Evolutionary conservation across 2,329 filamentous ascomycete species (phyloP).

Genomic region (Diaporthe velutina): DNA sequence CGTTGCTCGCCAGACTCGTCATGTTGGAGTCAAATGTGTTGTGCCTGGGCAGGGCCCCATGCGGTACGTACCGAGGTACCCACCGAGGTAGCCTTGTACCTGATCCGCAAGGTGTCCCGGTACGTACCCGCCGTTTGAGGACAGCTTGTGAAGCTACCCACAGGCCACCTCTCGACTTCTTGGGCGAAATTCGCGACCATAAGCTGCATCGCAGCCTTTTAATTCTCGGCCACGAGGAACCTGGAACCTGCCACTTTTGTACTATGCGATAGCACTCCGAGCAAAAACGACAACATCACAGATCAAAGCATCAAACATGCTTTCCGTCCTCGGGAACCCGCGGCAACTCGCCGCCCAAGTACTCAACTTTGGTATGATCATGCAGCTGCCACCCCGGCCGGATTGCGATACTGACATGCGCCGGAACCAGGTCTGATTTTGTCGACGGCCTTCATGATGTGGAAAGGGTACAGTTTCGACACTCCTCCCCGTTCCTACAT

Average conservation of each 20-base stretch:
- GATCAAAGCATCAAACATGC: slow-evolving; percentile 62
- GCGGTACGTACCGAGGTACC: background rate
- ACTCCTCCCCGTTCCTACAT: background rate
- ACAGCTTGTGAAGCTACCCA: slow-evolving; percentile 32
- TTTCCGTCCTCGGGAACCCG: slow-evolving; percentile 78
- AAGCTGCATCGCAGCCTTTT: background rate
- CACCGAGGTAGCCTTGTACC: background rate
- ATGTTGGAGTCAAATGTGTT: background rate
- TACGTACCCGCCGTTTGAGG: slow-evolving; percentile 30
- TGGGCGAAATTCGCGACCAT: background rate
- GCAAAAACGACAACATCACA: background rate
- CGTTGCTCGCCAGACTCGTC: background rate
- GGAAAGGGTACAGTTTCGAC: slow-evolving; percentile 42
- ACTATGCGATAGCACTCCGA: slow-evolving; percentile 20
- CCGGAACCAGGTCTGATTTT: slow-evolving; percentile 73
- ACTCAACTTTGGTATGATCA: slow-evolving; percentile 78
- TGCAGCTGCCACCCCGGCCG: slow-evolving; percentile 2
- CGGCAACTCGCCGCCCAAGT: slow-evolving; percentile 85
- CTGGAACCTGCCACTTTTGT: background rate
- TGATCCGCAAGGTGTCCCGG: background rate
- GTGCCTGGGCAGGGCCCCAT: background rate
- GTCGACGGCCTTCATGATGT: slow-evolving; percentile 89
- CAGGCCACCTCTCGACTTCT: slow-evolving; percentile 27
- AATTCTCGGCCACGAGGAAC: background rate
- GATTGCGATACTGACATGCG: slow-evolving; percentile 10